Base-by-base conservation (phyloP, 495 filamentous ascomycete genomes). In the Aspergillus biplanus region DNA sequence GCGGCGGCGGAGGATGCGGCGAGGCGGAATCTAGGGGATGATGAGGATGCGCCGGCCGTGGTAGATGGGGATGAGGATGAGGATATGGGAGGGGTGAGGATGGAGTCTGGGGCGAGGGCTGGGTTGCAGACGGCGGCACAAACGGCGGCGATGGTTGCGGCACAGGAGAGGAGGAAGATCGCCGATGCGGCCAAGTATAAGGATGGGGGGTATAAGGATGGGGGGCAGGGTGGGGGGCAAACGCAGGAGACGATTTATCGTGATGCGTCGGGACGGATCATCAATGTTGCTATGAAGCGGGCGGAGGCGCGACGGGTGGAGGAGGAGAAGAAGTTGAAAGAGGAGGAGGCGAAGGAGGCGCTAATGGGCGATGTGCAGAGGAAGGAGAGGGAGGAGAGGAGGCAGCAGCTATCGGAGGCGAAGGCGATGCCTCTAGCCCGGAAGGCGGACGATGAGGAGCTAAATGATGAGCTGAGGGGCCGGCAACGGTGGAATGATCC, bases 401-500 rank as follows among this genome's bases (percentile, higher is more conserved):
- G 79, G 47, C 83, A 89, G 76, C 75, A 85, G 63, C 73, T 97
- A 15, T 79, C 88, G 65, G 92, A 97, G 32, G 92, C 92, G 12
- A 89, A 85, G 71, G 82, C 87, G 58, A 89, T 97, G 90, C 82
- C 86, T 5, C 67, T 99, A 34, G 92, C 93, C 59, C 73, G 96
- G 62, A 85, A 83, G 53, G 85, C 84, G 16, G 94, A 98, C 67
- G 96, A 99, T 70, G 86, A 78, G 66, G 86, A 87, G 21, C 67
- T 98, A 77, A 99, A 99, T 65, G 83, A 85, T 50, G 93, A 96
- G 76, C 69, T 97, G 71, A 90, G 84, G 78, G 85, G 84, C 56
- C 69, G 78, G 65, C 86, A 87, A 56, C 77, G 93, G 67, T 99
- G 95, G 95, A 91, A 95, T 76, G 95, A 99, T 80, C 96, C 95